Conservation (phyloP, 306 rosid species). For the Cucumis sativus region DNA sequence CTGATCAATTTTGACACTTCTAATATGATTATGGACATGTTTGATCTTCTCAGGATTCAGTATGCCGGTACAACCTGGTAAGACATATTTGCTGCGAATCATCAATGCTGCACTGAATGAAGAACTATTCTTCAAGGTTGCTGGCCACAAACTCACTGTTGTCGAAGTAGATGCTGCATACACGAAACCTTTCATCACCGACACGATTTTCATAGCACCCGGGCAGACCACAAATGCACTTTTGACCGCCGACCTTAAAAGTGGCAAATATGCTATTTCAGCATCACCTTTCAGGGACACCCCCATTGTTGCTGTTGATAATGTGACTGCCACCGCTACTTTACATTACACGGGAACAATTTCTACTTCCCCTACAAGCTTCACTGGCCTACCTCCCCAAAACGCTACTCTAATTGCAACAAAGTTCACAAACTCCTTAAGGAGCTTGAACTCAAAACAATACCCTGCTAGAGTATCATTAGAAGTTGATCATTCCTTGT, state of each 20-base stretch:
- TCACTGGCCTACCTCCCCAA: conserved; percentile 43
- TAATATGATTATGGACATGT: neutral
- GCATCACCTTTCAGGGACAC: conserved; percentile 70
- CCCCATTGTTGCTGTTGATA: conserved; percentile 42
- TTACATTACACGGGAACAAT: conserved; percentile 37
- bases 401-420: conserved; percentile 45
- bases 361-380: conserved; percentile 26
- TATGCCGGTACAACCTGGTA: conserved; percentile 35
- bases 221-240: conserved; percentile 87
- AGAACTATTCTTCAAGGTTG: conserved; percentile 73
- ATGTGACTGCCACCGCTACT: conserved; percentile 51
- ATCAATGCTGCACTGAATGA: conserved; percentile 85
- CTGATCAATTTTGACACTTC: neutral
- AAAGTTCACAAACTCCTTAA: conserved; percentile 36
- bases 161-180: conserved; percentile 79
- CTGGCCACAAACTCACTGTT: conserved; percentile 51
- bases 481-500: conserved; percentile 50
- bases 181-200: conserved; percentile 62
- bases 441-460: conserved; percentile 45
- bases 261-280: conserved; percentile 46
- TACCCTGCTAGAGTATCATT: conserved; percentile 63
- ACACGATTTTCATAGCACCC: conserved; percentile 62
- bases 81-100: conserved; percentile 56
- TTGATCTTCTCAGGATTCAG: conserved; percentile 27
- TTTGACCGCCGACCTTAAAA: conserved; percentile 22